Evolutionary conservation across 2,329 filamentous ascomycete genomes (phyloP).

Genomic region (Cercospora brassicicola): DNA sequence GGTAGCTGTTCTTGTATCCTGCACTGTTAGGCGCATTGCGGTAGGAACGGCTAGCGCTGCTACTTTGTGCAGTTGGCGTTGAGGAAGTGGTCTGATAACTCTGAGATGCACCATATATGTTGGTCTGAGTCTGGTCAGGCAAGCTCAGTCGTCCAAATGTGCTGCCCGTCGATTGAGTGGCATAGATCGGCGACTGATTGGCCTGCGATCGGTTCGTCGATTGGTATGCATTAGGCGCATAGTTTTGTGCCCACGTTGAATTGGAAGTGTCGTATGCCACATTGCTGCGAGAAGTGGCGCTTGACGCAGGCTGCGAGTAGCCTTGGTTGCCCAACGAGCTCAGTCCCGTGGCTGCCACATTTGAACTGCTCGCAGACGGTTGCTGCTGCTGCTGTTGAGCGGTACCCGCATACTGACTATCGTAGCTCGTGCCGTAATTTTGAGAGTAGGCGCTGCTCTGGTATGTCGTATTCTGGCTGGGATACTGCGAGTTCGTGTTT

Average conservation of each 20-base stretch:
- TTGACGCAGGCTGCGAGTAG: slow-evolving; percentile 26
- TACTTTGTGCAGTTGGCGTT: slow-evolving; percentile 1
- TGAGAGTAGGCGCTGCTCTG: slow-evolving; percentile 18
- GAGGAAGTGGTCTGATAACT: slow-evolving; percentile 14
- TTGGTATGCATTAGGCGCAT: slow-evolving; percentile 19
- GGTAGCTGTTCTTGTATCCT: slow-evolving; percentile 27
- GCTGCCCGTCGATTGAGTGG: slow-evolving; percentile 24
- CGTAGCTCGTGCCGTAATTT: slow-evolving; percentile 23
- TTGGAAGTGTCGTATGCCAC: slow-evolving; percentile 25
- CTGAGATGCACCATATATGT: slow-evolving; percentile 20
- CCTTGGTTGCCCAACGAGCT: slow-evolving; percentile 29
- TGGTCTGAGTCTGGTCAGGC: slow-evolving; percentile 29
- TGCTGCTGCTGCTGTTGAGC: slow-evolving; percentile 15
- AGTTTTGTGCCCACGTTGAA: slow-evolving; percentile 17
- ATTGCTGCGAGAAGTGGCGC: slow-evolving; percentile 15
- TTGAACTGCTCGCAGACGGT: slow-evolving; percentile 6
- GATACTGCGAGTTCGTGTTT: slow-evolving; percentile 21
- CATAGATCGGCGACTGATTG: slow-evolving; percentile 32
- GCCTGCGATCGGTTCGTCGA: slow-evolving; percentile 26
- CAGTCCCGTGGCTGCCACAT: slow-evolving; percentile 28
- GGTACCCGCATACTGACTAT: slow-evolving; percentile 26
- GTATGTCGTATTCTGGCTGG: slow-evolving; percentile 22
- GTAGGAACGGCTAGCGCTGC: slow-evolving; percentile 23
- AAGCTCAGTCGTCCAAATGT: slow-evolving; percentile 29
- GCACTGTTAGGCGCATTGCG: slow-evolving; percentile 29